phyloP scores from a whole-genome alignment of 2,329 filamentous ascomycete genomes.

The Colletotrichum falcatum region DNA sequence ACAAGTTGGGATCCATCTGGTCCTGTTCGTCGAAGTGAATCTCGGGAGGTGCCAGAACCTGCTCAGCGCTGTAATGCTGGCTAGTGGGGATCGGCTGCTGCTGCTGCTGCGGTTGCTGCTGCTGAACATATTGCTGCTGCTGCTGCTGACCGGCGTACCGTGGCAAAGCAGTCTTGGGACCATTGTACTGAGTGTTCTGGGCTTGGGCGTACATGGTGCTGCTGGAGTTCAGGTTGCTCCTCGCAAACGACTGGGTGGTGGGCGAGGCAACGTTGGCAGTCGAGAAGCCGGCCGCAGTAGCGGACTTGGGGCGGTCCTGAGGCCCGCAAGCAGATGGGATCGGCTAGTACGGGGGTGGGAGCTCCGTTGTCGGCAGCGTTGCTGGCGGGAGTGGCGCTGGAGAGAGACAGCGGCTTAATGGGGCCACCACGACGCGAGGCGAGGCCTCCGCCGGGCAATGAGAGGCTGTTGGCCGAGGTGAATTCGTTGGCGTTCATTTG shows the following conservation, averaged over 20 bases:
- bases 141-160: constrained; percentile 55
- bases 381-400: constrained; percentile 75
- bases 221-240: constrained; percentile 59
- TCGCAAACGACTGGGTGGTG: constrained; percentile 57
- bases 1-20: constrained; percentile 85
- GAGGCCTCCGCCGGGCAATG: constrained; percentile 82
- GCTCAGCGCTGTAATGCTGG: constrained; percentile 77
- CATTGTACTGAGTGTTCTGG: constrained; percentile 59
- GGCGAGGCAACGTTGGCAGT: constrained; percentile 67
- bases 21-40: constrained; percentile 79
- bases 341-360: constrained; percentile 90
- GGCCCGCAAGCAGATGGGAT: constrained; percentile 91
- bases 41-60: constrained; percentile 86
- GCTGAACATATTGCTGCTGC: constrained; percentile 50
- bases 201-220: constrained; percentile 59
- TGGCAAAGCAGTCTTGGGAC: constrained; percentile 70
- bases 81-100: constrained; percentile 47
- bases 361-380: constrained; percentile 75
- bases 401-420: constrained; percentile 90
- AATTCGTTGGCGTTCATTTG: constrained; percentile 96
- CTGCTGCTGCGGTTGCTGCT: constrained; percentile 44
- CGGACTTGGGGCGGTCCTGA: constrained; percentile 92
- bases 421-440: constrained; percentile 86
- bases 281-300: constrained; percentile 74
- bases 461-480: constrained; percentile 76